Conservation (phyloP, 192 early-diverging fungal genomes). For the Backusella westeae region DNA sequence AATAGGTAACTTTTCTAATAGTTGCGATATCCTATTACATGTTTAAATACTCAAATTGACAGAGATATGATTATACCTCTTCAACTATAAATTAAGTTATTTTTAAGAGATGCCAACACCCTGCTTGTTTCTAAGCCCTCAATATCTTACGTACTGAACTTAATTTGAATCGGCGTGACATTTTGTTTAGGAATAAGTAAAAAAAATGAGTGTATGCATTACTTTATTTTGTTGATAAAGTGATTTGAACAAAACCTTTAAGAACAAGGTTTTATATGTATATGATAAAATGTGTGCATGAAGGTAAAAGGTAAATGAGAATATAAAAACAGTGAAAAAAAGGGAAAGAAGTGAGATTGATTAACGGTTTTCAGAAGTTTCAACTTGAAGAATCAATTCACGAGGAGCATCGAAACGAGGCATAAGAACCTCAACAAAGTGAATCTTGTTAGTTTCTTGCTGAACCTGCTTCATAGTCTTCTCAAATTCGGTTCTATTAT, state of each 20-base stretch:
- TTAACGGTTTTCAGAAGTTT: conserved; percentile 23
- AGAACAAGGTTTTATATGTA: neutral
- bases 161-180: neutral
- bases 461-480: conserved; percentile 29
- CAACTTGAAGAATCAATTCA: conserved; percentile 29
- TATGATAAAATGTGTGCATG: neutral
- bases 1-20: too few species aligned
- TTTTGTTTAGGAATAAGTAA: neutral
- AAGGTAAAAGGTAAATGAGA: neutral
- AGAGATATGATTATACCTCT: too few species aligned
- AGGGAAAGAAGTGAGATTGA: neutral
- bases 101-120: too few species aligned
- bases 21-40: too few species aligned
- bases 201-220: neutral
- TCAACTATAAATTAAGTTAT: too few species aligned
- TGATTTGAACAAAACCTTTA: neutral
- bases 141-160: neutral
- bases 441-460: conserved; percentile 35
- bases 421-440: conserved; percentile 47
- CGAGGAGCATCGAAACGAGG: conserved; percentile 42
- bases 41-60: too few species aligned
- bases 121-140: too few species aligned
- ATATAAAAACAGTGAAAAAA: neutral
- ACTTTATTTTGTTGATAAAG: neutral
- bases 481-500: conserved; percentile 38